Conservation (phyloP, 257 asterid genomes). For the Solanum neorickii region DNA sequence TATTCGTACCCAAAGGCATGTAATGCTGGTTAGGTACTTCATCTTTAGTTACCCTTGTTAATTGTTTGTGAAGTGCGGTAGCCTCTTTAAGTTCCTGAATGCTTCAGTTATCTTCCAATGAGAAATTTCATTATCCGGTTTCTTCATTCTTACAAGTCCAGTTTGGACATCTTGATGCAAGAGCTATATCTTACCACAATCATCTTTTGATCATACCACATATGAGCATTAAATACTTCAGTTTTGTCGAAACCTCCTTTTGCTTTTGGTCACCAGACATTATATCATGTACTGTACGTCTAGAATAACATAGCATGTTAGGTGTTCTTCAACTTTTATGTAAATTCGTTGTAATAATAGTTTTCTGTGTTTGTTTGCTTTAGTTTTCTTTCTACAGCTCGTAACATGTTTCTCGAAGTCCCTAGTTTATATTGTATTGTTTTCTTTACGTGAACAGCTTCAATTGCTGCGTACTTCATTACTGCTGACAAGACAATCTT, state of each 20-base stretch:
- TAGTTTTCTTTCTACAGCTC: background rate
- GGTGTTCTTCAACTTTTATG: background rate
- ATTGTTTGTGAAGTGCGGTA: background rate
- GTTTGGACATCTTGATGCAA: background rate
- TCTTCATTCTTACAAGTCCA: background rate
- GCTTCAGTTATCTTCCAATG: background rate
- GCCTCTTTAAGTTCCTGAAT: background rate
- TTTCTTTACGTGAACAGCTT: conserved; percentile 34
- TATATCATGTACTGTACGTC: background rate
- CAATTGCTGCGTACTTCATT: conserved; percentile 78
- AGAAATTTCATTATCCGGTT: background rate
- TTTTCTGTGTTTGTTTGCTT: background rate
- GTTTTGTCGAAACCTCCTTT: background rate
- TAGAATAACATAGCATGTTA: background rate
- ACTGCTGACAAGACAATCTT: conserved; percentile 73
- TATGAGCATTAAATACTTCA: background rate
- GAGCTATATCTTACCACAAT: background rate
- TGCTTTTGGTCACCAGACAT: background rate
- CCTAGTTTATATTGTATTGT: background rate
- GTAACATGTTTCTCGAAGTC: background rate
- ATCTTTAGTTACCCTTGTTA: background rate
- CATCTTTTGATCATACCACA: background rate
- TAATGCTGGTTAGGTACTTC: background rate
- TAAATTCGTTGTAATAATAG: background rate
- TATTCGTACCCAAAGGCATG: background rate